A percentile compares a stretch with the other conserved stretches of the same genome.
Evolutionary conservation across 169 alveolate species (phyloP).

Genomic region (Hepatocystis sp.): DNA sequence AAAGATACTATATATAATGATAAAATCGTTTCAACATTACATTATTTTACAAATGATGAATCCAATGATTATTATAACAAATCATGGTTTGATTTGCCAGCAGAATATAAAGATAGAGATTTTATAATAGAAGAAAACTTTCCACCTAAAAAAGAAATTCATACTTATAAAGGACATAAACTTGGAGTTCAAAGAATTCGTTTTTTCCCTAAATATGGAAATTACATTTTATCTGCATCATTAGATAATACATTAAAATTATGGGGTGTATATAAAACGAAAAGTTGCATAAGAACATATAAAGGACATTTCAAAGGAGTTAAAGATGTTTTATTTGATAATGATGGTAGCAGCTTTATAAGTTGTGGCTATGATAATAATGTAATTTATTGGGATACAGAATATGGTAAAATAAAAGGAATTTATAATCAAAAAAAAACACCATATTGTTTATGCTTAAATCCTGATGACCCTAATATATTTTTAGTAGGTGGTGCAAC

Average conservation of each 20-base stretch:
- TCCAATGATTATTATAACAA: slow-evolving; percentile 32
- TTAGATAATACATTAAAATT: slow-evolving; percentile 95
- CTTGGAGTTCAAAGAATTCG: slow-evolving; percentile 94
- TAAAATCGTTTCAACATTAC: slow-evolving; percentile 66
- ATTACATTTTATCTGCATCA: slow-evolving; percentile 93
- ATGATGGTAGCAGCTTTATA: slow-evolving; percentile 93
- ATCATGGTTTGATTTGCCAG: slow-evolving; percentile 76
- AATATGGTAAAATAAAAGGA: slow-evolving; percentile 95
- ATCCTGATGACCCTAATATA: slow-evolving; percentile 92
- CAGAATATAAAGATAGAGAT: slow-evolving; percentile 76
- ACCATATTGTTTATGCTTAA: slow-evolving; percentile 94
- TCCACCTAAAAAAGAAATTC: slow-evolving; percentile 94
- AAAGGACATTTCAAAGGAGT: slow-evolving; percentile 97
- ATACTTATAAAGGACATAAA: slow-evolving; percentile 94
- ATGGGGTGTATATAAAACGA: slow-evolving; percentile 94
- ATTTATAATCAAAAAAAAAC: slow-evolving; percentile 91
- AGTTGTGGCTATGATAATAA: slow-evolving; percentile 95
- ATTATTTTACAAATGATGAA: slow-evolving; percentile 52
- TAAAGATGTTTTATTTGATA: slow-evolving; percentile 93
- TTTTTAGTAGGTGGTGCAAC: slow-evolving; percentile 95
- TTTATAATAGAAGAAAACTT: slow-evolving; percentile 73
- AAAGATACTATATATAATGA: slow-evolving; percentile 62
- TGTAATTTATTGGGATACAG: slow-evolving; percentile 97
- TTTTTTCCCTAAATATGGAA: slow-evolving; percentile 96
- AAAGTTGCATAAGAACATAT: slow-evolving; percentile 94